These are phyloP conservation scores for Paulownia fortunei DNA, from an alignment of 257 asterid genomes.

Conservation along the genomic window DNA sequence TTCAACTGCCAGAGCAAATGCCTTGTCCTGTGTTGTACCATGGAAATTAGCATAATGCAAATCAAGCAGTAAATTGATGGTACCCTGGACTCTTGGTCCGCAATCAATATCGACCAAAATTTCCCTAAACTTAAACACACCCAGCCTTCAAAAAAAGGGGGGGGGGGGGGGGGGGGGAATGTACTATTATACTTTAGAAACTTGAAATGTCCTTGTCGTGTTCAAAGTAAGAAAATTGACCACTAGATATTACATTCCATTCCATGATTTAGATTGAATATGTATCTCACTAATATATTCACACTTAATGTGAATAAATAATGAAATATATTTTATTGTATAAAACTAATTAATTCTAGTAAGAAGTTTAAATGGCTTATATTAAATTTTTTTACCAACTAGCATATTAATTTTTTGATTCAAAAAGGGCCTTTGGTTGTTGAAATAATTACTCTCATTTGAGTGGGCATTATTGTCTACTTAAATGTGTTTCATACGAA, in stretches of 20 bases:
- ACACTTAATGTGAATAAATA: too few species aligned
- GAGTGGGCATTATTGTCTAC: conserved; percentile 16
- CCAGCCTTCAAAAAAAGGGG: neutral
- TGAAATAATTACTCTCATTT: conserved; percentile 15
- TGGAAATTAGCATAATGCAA: too few species aligned
- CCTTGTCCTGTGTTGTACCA: too few species aligned
- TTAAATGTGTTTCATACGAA: conserved; percentile 18
- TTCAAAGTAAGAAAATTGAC: too few species aligned
- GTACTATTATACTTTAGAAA: neutral
- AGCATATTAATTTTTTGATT: neutral
- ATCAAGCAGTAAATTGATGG: neutral
- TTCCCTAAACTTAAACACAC: neutral
- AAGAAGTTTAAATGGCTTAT: neutral
- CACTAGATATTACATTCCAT: too few species aligned
- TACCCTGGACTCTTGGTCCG: neutral
- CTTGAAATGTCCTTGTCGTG: neutral
- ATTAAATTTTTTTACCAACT: neutral
- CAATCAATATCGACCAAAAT: neutral
- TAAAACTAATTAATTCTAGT: too few species aligned
- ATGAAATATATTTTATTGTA: too few species aligned
- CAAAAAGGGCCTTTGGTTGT: conserved; percentile 3
- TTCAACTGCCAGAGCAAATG: too few species aligned
- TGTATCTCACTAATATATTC: too few species aligned
- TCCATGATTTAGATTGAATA: neutral
- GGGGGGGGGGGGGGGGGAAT: too few species aligned